Evolutionary conservation across 441 rosid species (phyloP).

Genomic region (Populus tomentosa): DNA sequence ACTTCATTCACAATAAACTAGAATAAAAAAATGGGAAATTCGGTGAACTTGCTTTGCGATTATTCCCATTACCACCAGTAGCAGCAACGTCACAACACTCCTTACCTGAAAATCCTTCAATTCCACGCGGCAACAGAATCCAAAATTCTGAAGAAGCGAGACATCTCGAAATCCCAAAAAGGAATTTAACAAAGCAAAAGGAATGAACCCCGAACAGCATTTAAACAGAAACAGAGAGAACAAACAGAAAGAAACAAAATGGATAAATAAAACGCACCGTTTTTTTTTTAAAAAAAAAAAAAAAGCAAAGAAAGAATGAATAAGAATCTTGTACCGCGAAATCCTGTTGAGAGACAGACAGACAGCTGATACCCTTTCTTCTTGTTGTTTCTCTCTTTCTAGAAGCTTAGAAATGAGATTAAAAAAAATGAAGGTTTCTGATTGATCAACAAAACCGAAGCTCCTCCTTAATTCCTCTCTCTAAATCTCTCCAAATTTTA

Average conservation of each 20-base stretch:
- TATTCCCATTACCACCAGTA: background rate
- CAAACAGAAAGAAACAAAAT: background rate
- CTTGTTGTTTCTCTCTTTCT: background rate
- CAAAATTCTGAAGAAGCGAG: conserved; percentile 5
- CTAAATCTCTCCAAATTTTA: background rate
- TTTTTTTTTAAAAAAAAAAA: background rate
- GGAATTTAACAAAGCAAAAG: background rate
- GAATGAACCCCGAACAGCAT: conserved; percentile 5
- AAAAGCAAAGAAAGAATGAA: conserved; percentile 6
- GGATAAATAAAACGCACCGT: conserved; percentile 16
- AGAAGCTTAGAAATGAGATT: conserved; percentile 3
- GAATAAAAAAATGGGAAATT: conserved; percentile 5
- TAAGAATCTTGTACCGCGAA: conserved; percentile 6
- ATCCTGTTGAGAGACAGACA: background rate
- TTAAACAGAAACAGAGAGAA: conserved; percentile 14
- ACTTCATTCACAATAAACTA: conserved; percentile 24
- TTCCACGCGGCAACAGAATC: conserved; percentile 20
- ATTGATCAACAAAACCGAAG: background rate
- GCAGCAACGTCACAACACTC: background rate
- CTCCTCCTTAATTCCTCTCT: too few species aligned
- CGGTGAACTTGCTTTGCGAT: background rate
- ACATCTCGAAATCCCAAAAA: conserved; percentile 6
- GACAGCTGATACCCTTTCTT: background rate
- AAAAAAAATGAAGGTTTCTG: background rate
- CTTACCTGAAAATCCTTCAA: conserved; percentile 14